phyloP scores from a whole-genome alignment of 2,329 filamentous ascomycete genomes.

The Blastomyces emzantsi region DNA sequence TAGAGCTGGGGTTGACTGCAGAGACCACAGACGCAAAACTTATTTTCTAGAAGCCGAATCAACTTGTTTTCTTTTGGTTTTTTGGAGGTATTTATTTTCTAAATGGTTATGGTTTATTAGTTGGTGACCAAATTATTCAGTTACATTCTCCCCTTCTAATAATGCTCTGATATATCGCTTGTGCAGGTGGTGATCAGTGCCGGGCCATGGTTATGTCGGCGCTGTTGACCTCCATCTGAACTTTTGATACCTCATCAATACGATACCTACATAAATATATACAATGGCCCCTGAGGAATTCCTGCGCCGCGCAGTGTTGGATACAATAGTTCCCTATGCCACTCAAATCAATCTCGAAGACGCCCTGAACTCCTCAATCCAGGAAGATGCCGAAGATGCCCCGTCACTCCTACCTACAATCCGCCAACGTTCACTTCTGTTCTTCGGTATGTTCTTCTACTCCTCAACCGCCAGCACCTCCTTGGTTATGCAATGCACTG shows the following conservation, averaged over 20 bases:
- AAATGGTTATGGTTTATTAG: not conserved
- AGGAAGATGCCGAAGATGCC: conserved; percentile 34
- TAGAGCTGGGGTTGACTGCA: not conserved
- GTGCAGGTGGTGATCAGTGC: not conserved
- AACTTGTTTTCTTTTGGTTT: not conserved
- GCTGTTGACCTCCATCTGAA: not conserved
- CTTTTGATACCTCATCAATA: not conserved
- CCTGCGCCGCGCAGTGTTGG: conserved; percentile 34
- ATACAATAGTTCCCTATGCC: conserved; percentile 38
- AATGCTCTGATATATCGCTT: not conserved
- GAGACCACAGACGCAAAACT: not conserved
- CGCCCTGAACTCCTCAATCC: conserved; percentile 38
- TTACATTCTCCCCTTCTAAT: not conserved
- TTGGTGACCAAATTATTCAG: not conserved
- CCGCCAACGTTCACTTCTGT: conserved; percentile 43
- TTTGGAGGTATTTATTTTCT: not conserved
- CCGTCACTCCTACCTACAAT: conserved; percentile 41
- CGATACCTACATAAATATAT: not conserved
- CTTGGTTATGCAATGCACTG: not conserved
- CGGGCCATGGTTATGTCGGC: not conserved
- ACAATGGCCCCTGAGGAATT: conserved; percentile 22
- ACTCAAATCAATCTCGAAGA: conserved; percentile 32
- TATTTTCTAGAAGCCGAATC: not conserved
- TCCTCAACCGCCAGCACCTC: not conserved
- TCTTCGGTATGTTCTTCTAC: conserved; percentile 38